These are phyloP conservation scores for Aristolochia contorta DNA, from an alignment of 164 flowering plant species.

Conservation along the genomic window DNA sequence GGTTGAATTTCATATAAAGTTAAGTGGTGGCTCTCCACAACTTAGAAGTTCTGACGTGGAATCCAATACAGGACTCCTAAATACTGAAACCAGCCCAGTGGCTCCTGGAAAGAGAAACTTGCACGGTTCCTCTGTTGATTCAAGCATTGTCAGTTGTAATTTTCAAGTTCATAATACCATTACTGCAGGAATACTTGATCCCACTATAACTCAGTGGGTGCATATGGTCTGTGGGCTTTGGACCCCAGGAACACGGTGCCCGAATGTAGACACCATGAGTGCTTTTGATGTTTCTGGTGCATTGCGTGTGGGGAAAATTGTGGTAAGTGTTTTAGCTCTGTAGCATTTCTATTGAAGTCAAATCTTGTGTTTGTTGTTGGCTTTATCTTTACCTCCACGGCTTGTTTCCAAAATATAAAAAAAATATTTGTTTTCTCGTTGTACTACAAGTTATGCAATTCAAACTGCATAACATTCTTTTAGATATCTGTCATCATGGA, in stretches of 20 bases:
- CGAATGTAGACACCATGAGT: conserved; percentile 64
- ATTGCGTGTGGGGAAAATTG: conserved; percentile 19
- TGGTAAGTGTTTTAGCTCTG: conserved; percentile 18
- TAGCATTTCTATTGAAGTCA: too few species aligned
- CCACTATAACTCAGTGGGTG: conserved; percentile 53
- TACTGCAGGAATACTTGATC: conserved; percentile 37
- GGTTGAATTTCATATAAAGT: conserved; percentile 5
- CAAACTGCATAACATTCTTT: too few species aligned
- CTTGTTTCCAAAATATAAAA: too few species aligned
- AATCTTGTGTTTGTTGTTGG: too few species aligned
- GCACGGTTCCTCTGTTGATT: conserved; percentile 3
- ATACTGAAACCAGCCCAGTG: conserved; percentile 4
- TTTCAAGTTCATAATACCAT: conserved; percentile 29
- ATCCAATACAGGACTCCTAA: conserved; percentile 10
- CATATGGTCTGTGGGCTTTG: conserved; percentile 73
- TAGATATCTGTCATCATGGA: too few species aligned
- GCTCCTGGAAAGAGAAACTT: conserved; percentile 11
- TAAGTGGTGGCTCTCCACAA: conserved; percentile 8
- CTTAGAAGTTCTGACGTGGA: conserved; percentile 6
- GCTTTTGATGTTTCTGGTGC: conserved; percentile 65
- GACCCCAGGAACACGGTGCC: conserved; percentile 66
- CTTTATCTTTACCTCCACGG: too few species aligned
- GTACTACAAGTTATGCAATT: too few species aligned
- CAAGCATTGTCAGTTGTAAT: conserved; percentile 6
- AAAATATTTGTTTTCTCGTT: too few species aligned